Percentiles rank a stretch among this genome's conserved stretches.
Evolutionary conservation across 805 yeast genomes (phyloP).

Genomic region (Wickerhamiella azymoides): DNA sequence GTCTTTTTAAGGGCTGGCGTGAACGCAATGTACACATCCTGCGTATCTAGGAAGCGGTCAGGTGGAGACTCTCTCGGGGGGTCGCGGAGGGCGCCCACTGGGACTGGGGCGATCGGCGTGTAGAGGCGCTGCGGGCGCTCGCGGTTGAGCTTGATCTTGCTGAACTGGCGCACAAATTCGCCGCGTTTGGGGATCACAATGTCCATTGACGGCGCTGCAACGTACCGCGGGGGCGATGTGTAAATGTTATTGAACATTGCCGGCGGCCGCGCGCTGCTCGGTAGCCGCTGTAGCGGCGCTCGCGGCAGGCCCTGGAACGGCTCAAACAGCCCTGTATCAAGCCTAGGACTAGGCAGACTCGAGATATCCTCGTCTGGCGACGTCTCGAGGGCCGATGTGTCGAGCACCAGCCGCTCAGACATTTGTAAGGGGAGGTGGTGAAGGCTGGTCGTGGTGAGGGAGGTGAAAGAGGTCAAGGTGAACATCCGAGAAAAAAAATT

Average conservation of each 20-base stretch:
- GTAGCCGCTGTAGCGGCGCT: constrained; percentile 7
- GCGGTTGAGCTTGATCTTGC: constrained; percentile 1
- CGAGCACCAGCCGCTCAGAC: background rate
- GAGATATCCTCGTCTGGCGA: constrained; percentile 7
- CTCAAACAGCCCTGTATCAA: constrained; percentile 8
- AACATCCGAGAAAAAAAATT: too few species aligned
- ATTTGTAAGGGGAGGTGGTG: background rate
- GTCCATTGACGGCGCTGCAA: background rate
- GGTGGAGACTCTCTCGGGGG: background rate
- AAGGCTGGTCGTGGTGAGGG: background rate
- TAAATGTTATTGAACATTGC: background rate
- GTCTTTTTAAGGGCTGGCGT: constrained; percentile 17
- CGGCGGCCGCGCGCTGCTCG: constrained; percentile 6
- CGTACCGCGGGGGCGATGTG: constrained; percentile 2
- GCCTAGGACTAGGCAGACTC: constrained; percentile 10
- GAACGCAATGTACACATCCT: constrained; percentile 18
- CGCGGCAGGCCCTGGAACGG: constrained; percentile 6
- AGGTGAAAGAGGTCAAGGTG: too few species aligned
- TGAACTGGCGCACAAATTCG: constrained; percentile 2
- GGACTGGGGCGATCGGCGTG: background rate
- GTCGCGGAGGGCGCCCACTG: too few species aligned
- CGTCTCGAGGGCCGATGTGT: background rate
- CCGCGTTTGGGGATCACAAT: constrained; percentile 10
- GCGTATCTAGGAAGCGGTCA: constrained; percentile 8
- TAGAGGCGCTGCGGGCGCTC: constrained; percentile 4